Evolutionary conservation across 306 rosid species (phyloP).

Genomic region (Pueraria montana): DNA sequence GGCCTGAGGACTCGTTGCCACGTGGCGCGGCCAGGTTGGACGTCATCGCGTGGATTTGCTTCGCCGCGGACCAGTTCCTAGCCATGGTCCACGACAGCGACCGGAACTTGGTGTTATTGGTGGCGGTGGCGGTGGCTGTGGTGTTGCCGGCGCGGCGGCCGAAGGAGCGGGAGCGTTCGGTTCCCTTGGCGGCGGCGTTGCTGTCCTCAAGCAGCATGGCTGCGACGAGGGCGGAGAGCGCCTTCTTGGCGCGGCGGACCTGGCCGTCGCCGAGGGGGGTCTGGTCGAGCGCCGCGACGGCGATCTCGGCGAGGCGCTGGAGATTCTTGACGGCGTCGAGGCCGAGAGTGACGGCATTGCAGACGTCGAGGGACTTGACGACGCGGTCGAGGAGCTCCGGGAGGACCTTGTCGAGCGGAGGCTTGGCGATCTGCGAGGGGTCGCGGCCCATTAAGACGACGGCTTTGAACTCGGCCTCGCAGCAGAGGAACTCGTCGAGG

Average conservation of each 20-base stretch:
- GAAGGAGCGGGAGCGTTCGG: constrained; percentile 86
- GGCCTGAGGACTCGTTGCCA: constrained; percentile 67
- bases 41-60: constrained; percentile 83
- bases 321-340: constrained; percentile 74
- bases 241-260: constrained; percentile 88
- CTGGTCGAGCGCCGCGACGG: constrained; percentile 67
- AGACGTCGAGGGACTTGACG: constrained; percentile 81
- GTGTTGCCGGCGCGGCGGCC: constrained; percentile 63
- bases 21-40: constrained; percentile 74
- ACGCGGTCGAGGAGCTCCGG: constrained; percentile 83
- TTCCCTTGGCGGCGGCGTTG: constrained; percentile 59
- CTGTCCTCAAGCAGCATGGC: constrained; percentile 75
- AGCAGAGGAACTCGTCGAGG: constrained; percentile 83
- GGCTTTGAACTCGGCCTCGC: constrained; percentile 95
- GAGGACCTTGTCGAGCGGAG: constrained; percentile 83
- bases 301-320: constrained; percentile 85
- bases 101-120: constrained; percentile 49
- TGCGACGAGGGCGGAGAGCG: constrained; percentile 60
- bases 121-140: no score
- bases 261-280: constrained; percentile 89
- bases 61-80: constrained; percentile 86
- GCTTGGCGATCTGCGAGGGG: constrained; percentile 68
- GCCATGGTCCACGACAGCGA: constrained; percentile 78
- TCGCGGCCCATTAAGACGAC: constrained; percentile 80
- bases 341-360: constrained; percentile 85